These are phyloP conservation scores for Polygonum aviculare DNA, from an alignment of 148 eudicot genomes.

Conservation along the genomic window DNA sequence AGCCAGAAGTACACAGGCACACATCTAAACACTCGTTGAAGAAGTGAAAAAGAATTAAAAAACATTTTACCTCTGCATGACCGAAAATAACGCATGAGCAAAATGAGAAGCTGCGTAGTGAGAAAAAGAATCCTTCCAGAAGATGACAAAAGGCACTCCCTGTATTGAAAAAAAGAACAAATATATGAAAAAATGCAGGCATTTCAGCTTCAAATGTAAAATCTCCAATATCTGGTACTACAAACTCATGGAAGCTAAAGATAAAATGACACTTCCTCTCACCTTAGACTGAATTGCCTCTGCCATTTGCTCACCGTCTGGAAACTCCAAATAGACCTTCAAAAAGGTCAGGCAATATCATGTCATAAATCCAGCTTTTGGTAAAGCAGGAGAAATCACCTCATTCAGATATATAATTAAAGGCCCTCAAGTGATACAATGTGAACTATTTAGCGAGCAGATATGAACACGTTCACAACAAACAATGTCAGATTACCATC, in stretches of 20 bases:
- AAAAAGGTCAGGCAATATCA: conserved; percentile 13
- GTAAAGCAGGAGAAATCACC: not conserved
- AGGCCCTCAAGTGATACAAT: not conserved
- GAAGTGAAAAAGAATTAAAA: not conserved
- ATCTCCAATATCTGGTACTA: conserved; percentile 16
- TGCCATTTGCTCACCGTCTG: conserved; percentile 71
- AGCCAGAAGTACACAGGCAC: not conserved
- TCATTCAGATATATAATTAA: not conserved
- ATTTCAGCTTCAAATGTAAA: conserved; percentile 2
- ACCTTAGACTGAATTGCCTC: conserved; percentile 77
- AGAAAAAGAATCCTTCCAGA: conserved; percentile 68
- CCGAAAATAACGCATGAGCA: conserved; percentile 77
- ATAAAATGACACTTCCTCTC: conserved; percentile 5
- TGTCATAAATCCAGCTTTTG: not conserved
- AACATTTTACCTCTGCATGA: conserved; percentile 62
- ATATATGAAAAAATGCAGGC: not conserved
- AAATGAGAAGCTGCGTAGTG: conserved; percentile 77
- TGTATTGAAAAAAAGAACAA: conserved; percentile 17
- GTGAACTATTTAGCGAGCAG: not conserved
- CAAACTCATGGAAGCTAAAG: not conserved
- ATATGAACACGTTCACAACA: not conserved
- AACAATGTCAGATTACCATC: not conserved
- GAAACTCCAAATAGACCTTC: conserved; percentile 87
- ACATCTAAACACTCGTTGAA: not conserved
- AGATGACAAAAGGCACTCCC: conserved; percentile 87